Evolutionary conservation across 2,329 filamentous ascomycete genomes (phyloP).

Genomic region (Tolypocladium inflatum): DNA sequence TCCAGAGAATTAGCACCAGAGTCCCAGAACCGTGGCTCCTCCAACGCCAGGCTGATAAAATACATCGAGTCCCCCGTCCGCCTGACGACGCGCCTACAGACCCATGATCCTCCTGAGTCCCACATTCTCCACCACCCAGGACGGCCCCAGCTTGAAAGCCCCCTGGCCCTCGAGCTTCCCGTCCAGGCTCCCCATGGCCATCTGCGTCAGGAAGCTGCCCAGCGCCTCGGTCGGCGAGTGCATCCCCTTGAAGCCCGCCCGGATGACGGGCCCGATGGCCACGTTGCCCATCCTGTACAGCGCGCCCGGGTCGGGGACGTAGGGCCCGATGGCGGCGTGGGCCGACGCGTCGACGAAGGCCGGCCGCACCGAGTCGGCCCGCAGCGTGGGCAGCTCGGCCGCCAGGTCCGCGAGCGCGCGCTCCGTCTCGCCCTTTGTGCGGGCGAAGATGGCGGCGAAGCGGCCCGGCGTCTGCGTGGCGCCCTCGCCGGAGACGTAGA

Average conservation of each 20-base stretch:
- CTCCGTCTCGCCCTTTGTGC: conserved; percentile 61
- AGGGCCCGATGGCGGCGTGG: conserved; percentile 32
- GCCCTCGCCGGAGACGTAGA: conserved; percentile 59
- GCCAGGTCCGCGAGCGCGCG: conserved; percentile 43
- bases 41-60: background rate
- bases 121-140: conserved; percentile 24
- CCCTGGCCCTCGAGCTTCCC: conserved; percentile 15
- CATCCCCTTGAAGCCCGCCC: conserved; percentile 8
- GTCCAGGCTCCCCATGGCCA: conserved; percentile 31
- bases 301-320: conserved; percentile 23
- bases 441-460: conserved; percentile 48
- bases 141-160: conserved; percentile 22
- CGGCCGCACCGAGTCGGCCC: conserved; percentile 48
- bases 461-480: conserved; percentile 46
- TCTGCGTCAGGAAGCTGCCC: conserved; percentile 32
- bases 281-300: conserved; percentile 3
- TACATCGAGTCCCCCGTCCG: too few species aligned
- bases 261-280: conserved; percentile 16
- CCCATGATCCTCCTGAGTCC: conserved; percentile 24
- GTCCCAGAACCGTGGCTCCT: background rate
- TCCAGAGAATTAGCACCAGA: too few species aligned
- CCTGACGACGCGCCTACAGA: conserved; percentile 6
- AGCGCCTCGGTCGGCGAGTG: conserved; percentile 34
- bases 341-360: conserved; percentile 42
- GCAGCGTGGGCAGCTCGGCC: conserved; percentile 33